Percentiles rank a stretch among this genome's conserved stretches.
Conservation (phyloP, 495 filamentous ascomycete genomes). For the Chaetomidium leptoderma region DNA sequence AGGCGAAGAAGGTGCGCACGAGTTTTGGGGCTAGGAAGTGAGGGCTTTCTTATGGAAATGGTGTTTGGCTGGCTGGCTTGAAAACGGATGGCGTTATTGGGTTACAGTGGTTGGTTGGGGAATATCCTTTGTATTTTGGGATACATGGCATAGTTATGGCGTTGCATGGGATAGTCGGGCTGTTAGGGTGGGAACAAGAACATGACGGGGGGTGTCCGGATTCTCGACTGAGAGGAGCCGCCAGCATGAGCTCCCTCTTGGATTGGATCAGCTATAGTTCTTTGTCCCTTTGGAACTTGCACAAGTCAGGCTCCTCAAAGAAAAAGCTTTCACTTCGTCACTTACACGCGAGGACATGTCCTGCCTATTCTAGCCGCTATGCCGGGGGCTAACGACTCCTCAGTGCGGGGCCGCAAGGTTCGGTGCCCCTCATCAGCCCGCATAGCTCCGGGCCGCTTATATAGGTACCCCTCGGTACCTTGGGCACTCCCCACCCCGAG, state of each 20-base stretch:
- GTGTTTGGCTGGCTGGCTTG: not conserved
- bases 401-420: conserved; percentile 9
- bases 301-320: not conserved
- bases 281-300: too few species aligned
- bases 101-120: conserved; percentile 5
- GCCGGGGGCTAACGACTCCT: not conserved
- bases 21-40: conserved; percentile 52
- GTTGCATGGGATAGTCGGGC: not conserved
- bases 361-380: conserved; percentile 9
- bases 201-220: too few species aligned
- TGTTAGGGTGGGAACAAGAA: too few species aligned
- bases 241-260: too few species aligned
- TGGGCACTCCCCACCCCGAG: not conserved
- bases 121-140: not conserved
- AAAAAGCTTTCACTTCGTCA: not conserved
- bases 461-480: not conserved
- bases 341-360: too few species aligned
- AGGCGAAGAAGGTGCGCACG: conserved; percentile 49
- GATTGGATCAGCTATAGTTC: too few species aligned
- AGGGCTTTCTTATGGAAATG: conserved; percentile 2
- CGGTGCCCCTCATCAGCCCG: not conserved
- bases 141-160: not conserved
- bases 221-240: too few species aligned
- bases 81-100: not conserved
- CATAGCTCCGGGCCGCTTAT: not conserved